These are phyloP conservation scores for Ceratocystiopsis brevicomis DNA, from an alignment of 2,329 filamentous ascomycete species.

Conservation along the genomic window DNA sequence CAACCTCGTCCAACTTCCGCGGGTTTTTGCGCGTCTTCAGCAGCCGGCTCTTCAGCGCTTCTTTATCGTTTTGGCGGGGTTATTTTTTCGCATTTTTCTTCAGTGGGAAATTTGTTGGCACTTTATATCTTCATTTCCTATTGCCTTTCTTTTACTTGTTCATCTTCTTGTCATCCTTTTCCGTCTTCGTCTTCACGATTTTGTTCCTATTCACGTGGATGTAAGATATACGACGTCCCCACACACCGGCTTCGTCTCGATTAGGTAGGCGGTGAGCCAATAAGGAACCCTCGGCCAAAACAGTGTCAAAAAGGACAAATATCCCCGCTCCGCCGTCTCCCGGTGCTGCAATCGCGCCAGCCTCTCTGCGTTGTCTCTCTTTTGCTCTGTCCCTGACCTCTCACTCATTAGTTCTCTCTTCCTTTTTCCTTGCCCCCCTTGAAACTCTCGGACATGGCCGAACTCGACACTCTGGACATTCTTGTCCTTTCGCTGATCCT, in stretches of 20 bases:
- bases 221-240: no score
- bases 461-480: constrained; percentile 90
- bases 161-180: not conserved
- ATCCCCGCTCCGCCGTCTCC: no score
- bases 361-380: not conserved
- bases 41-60: not conserved
- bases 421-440: not conserved
- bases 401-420: not conserved
- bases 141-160: not conserved
- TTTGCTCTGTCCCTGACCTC: not conserved
- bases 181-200: not conserved
- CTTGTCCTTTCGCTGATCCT: constrained; percentile 75
- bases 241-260: no score
- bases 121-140: not conserved
- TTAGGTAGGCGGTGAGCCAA: no score
- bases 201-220: no score
- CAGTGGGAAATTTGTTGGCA: no score
- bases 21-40: not conserved
- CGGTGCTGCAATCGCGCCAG: not conserved
- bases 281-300: no score
- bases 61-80: not conserved
- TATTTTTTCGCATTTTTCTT: not conserved
- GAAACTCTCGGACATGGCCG: constrained; percentile 45
- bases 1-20: constrained; percentile 1
- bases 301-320: no score